Conservation (phyloP, 768 basidiomycete genomes). For the Amanita polypyramis region DNA sequence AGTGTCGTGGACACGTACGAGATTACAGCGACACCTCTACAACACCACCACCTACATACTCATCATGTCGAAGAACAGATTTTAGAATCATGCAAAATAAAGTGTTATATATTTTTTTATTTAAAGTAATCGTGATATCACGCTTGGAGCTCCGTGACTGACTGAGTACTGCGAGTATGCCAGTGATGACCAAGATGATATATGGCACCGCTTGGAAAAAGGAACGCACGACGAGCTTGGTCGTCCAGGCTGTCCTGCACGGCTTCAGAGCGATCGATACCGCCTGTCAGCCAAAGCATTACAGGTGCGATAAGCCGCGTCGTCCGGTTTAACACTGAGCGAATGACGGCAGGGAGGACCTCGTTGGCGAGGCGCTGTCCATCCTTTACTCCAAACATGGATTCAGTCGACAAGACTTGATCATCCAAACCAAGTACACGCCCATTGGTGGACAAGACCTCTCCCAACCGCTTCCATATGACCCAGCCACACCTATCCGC, state of each 20-base stretch:
- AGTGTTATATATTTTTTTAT: no score
- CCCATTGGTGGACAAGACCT: constrained; percentile 63
- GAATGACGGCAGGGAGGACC: constrained; percentile 46
- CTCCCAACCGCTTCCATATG: constrained; percentile 65
- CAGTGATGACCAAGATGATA: constrained; percentile 32
- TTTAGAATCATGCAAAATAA: no score
- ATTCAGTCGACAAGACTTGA: constrained; percentile 60
- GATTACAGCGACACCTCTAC: no score
- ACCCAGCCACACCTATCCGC: constrained; percentile 37
- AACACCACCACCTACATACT: no score
- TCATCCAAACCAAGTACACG: constrained; percentile 82
- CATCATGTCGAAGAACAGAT: no score
- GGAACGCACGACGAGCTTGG: constrained; percentile 55
- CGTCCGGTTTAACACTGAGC: background rate
- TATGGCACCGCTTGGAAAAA: constrained; percentile 74
- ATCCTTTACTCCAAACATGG: constrained; percentile 44
- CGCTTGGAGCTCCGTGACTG: no score
- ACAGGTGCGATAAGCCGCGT: constrained; percentile 38
- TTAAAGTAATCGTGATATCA: no score
- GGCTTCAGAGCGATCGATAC: constrained; percentile 82
- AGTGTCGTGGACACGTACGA: no score
- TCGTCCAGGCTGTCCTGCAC: constrained; percentile 58
- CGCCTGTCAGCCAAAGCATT: constrained; percentile 66
- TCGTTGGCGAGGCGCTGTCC: constrained; percentile 66
- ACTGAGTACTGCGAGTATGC: background rate